A percentile compares a stretch with the other conserved stretches of the same genome.
Conservation (phyloP, 371 early-diverging fungal species). For the Phascolomyces articulosus region DNA sequence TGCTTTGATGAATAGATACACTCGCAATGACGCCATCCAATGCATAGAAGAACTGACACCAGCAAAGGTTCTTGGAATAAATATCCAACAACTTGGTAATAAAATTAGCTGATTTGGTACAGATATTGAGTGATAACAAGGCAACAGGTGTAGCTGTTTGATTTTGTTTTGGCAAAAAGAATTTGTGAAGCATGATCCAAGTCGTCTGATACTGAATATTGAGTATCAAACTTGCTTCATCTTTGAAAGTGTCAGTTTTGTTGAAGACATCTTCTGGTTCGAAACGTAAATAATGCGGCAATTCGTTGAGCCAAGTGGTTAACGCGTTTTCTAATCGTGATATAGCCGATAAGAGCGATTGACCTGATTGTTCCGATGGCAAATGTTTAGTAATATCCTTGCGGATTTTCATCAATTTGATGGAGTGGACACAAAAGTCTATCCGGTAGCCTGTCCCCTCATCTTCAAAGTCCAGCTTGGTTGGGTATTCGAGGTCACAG, state of each 20-base stretch:
- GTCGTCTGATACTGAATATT: conserved; percentile 52
- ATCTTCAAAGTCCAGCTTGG: conserved; percentile 50
- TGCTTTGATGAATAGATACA: conserved; percentile 52
- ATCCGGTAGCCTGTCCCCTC: conserved; percentile 51
- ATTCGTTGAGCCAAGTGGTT: conserved; percentile 53
- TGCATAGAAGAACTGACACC: conserved; percentile 56
- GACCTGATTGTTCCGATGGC: conserved; percentile 54
- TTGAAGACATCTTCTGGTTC: conserved; percentile 35
- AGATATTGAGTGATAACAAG: conserved; percentile 36
- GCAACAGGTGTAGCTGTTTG: conserved; percentile 45
- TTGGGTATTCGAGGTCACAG: conserved; percentile 63
- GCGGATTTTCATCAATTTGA: conserved; percentile 61
- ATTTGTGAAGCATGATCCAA: conserved; percentile 56
- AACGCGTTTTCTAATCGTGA: conserved; percentile 59
- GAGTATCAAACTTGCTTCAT: conserved; percentile 45
- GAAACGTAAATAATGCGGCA: conserved; percentile 42
- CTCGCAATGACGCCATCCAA: conserved; percentile 55
- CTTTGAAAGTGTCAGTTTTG: conserved; percentile 43
- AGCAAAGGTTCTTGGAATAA: conserved; percentile 39
- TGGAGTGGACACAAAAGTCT: conserved; percentile 55
- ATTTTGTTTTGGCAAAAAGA: conserved; percentile 49
- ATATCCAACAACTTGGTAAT: conserved; percentile 50
- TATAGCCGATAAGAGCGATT: conserved; percentile 51
- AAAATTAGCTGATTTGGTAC: conserved; percentile 40
- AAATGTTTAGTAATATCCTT: conserved; percentile 59